These are phyloP conservation scores for Marasmius tenuissimus DNA, from an alignment of 1,284 basidiomycete genomes.

Conservation along the genomic window DNA sequence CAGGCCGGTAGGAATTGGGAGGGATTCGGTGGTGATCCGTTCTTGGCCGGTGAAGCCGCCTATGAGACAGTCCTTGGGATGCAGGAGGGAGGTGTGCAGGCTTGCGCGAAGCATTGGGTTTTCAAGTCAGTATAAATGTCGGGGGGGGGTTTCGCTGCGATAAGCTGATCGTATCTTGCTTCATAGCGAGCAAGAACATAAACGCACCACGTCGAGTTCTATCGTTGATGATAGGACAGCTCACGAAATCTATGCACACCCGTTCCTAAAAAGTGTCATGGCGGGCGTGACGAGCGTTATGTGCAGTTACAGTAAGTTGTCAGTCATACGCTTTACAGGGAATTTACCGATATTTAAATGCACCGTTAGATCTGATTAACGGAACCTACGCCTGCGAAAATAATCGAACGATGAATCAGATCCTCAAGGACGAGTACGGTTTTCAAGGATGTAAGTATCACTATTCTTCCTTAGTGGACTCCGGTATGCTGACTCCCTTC, in stretches of 20 bases:
- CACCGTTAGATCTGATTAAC: constrained; percentile 59
- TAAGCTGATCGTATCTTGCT: not conserved
- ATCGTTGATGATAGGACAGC: constrained; percentile 18
- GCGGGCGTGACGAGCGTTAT: constrained; percentile 77
- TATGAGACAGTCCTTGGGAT: constrained; percentile 79
- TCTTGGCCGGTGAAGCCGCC: constrained; percentile 69
- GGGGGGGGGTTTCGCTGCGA: not conserved
- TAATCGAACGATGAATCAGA: constrained; percentile 68
- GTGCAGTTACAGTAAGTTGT: constrained; percentile 63
- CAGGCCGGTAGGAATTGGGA: constrained; percentile 65
- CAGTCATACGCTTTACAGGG: not conserved
- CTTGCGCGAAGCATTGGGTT: constrained; percentile 77
- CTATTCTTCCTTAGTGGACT: not conserved
- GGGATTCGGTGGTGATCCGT: constrained; percentile 63
- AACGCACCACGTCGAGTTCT: constrained; percentile 10
- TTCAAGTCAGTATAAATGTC: constrained; percentile 5
- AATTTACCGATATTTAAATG: not conserved
- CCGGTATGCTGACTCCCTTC: not conserved
- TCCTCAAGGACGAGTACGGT: constrained; percentile 78
- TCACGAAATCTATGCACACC: constrained; percentile 18
- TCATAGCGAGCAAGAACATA: constrained; percentile 13
- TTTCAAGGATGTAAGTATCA: constrained; percentile 68
- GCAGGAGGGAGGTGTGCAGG: constrained; percentile 73
- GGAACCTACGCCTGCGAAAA: constrained; percentile 82
- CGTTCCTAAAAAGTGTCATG: constrained; percentile 18